Conservation (phyloP, 495 filamentous ascomycete species). For the Annulohypoxylon moriforme region DNA sequence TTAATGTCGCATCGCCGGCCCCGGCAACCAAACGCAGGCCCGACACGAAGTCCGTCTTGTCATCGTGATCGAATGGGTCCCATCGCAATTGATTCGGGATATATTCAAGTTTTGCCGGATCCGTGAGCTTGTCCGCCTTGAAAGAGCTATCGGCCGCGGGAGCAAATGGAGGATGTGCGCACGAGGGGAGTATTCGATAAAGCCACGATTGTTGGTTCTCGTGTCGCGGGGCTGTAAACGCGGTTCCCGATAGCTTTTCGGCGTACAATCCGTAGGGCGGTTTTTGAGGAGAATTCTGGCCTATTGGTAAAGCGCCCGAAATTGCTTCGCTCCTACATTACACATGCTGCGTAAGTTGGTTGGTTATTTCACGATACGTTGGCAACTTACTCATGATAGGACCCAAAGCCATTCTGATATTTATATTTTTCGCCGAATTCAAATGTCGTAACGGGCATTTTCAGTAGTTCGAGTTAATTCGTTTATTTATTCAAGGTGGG, state of each 20-base stretch:
- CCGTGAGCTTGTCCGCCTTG: conserved; percentile 31
- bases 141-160: conserved; percentile 50
- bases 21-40: conserved; percentile 82
- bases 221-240: conserved; percentile 89
- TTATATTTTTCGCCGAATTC: conserved; percentile 68
- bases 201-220: conserved; percentile 95
- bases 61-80: conserved; percentile 85
- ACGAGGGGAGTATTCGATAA: conserved; percentile 89
- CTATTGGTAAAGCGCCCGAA: conserved; percentile 63
- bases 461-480: conserved; percentile 38
- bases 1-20: conserved; percentile 84
- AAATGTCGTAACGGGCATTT: conserved; percentile 69
- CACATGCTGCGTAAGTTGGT: conserved; percentile 2
- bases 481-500: conserved; percentile 21
- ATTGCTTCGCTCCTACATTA: conserved; percentile 58
- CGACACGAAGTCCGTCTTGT: conserved; percentile 79
- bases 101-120: conserved; percentile 65
- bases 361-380: background rate
- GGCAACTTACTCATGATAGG: conserved; percentile 67
- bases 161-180: conserved; percentile 80
- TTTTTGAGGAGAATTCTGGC: conserved; percentile 89
- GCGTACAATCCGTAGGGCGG: conserved; percentile 85
- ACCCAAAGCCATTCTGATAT: conserved; percentile 76
- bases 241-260: conserved; percentile 93
- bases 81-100: conserved; percentile 92